Conservation (phyloP, 2,329 filamentous ascomycete species). For the Pyricularia sp. region DNA sequence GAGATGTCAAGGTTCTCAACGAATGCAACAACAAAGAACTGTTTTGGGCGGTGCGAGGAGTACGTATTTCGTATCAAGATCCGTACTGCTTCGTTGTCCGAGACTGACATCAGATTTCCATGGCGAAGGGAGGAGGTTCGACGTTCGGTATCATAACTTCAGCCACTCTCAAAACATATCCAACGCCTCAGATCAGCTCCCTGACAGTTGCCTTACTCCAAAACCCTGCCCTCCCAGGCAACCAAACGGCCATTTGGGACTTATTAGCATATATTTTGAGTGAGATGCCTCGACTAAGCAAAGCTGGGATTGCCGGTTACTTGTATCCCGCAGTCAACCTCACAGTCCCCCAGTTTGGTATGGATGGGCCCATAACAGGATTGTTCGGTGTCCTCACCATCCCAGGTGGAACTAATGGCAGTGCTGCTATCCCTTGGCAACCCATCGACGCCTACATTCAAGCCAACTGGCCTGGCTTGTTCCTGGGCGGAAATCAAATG, state of each 20-base stretch:
- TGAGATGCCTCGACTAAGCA: slow-evolving; percentile 34
- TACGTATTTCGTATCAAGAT: slow-evolving; percentile 20
- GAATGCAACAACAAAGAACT: slow-evolving; percentile 43
- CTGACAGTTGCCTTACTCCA: slow-evolving; percentile 15
- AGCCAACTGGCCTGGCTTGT: slow-evolving; percentile 9
- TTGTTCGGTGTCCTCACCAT: slow-evolving; percentile 11
- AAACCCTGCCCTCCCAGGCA: slow-evolving; percentile 7
- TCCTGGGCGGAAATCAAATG: slow-evolving; percentile 6
- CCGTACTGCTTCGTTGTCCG: neutral
- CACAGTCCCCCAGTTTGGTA: slow-evolving; percentile 17
- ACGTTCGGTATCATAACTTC: slow-evolving; percentile 53
- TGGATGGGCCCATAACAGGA: slow-evolving; percentile 14
- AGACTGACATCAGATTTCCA: neutral
- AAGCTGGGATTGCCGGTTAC: slow-evolving; percentile 40
- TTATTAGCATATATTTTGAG: slow-evolving; percentile 36
- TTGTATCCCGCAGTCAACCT: slow-evolving; percentile 27
- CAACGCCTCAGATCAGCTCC: slow-evolving; percentile 24
- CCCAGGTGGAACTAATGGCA: slow-evolving; percentile 1
- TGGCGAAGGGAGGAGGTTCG: slow-evolving; percentile 41
- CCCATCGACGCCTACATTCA: slow-evolving; percentile 12
- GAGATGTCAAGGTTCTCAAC: slow-evolving; percentile 38
- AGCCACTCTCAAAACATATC: slow-evolving; percentile 44
- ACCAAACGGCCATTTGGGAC: slow-evolving; percentile 20
- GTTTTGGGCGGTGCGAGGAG: slow-evolving; percentile 54
- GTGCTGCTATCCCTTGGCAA: neutral